These are phyloP conservation scores for Poa pratensis DNA, from an alignment of 176 grass and related monocot species.

Conservation along the genomic window DNA sequence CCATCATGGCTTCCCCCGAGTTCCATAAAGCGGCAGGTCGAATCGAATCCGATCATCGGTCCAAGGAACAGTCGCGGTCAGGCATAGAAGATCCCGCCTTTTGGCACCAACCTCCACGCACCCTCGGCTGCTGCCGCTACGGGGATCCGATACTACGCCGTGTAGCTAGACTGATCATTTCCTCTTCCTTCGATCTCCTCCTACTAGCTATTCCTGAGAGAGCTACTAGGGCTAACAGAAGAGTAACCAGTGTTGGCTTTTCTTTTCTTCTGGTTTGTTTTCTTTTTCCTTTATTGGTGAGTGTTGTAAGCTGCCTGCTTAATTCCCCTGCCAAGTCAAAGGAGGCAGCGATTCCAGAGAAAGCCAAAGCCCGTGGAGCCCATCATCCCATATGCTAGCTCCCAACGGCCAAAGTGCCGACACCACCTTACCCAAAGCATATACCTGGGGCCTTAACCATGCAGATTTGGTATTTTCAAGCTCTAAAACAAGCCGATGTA, in stretches of 20 bases:
- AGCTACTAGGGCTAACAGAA: too few relatives aligned
- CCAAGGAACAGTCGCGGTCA: conserved; percentile 81
- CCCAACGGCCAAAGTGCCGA: conserved; percentile 54
- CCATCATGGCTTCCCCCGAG: conserved; percentile 39
- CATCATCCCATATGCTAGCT: conserved; percentile 52
- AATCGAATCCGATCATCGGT: conserved; percentile 83
- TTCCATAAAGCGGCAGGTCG: conserved; percentile 58
- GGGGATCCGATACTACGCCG: conserved; percentile 54
- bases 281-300: conserved; percentile 51
- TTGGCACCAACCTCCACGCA: conserved; percentile 62
- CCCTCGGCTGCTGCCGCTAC: conserved; percentile 37
- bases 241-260: background rate
- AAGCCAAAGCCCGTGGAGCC: conserved; percentile 80
- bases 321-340: conserved; percentile 80
- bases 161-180: conserved; percentile 22
- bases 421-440: conserved; percentile 47
- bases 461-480: conserved; percentile 7
- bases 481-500: background rate
- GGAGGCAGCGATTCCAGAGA: conserved; percentile 77
- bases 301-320: conserved; percentile 36
- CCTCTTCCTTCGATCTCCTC: background rate
- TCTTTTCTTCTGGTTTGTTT: conserved; percentile 43
- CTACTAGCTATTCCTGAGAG: background rate
- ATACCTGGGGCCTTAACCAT: conserved; percentile 26
- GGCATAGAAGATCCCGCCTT: conserved; percentile 80